Evolutionary conservation across 148 eudicot species (phyloP), one percentile per base, ranked within the genome.

Genomic region (Polygonum maritimum): DNA sequence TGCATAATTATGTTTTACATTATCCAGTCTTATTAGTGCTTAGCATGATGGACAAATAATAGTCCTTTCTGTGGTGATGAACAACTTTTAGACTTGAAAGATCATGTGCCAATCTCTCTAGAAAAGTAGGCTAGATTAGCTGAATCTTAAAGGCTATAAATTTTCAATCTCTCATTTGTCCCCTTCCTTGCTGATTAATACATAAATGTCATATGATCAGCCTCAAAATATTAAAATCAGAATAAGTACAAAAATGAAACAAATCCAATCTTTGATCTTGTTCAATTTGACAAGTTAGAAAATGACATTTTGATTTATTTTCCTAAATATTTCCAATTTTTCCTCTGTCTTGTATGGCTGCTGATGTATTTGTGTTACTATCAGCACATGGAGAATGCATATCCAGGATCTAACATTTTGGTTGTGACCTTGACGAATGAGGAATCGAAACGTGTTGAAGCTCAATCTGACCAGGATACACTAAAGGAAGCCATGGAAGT

Each of bases 321-420:
- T 18, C 38, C 45, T 35, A 65, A 33, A 65, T 1, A 15, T 31
- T 1, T 33, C 69, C 39, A 63, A 12, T 63, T 31, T 11, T 31
- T 12, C 2, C 33, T 22, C 31, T 31, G 39, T 63, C 45, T 14
- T 67, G 71, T 67, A 44, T 33, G 44, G 44, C 19, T 67, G 71
- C 71, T 67, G 71, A 67, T 67, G 44, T 67, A 67, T 67, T 54
- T 38, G 45, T 33, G 19, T 38, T 67, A 21, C 74, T 74, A 83
- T 48, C 92, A 93, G 98, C 92, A 89, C 86, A 90, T 91, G 98
- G 95, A 91, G 81, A 90, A 88, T 78, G 93, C 97, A 21, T 94
- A 87, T 71, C 95, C 93, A 18, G 97, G 98, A 19, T 90, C 93
- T 10, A 88, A 90, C 78, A 90, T 91, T 73, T 86, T 94, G 44